Evolutionary conservation across 805 yeast species (phyloP), one percentile per base, ranked within the genome.

Genomic region (Hanseniaspora vineae): DNA sequence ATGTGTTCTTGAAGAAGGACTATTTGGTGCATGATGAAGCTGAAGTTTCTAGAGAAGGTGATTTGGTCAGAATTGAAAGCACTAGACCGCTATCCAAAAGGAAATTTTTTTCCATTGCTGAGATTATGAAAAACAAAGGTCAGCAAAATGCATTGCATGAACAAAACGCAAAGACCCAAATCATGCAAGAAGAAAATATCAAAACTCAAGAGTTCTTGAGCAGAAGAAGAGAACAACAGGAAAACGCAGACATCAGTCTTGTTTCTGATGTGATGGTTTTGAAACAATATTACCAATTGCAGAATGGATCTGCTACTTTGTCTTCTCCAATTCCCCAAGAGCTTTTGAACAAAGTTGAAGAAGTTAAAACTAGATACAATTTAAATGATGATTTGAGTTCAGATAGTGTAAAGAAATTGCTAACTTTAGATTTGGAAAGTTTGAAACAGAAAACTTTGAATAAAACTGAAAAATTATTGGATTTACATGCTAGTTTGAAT

Each of bases 11-110:
- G 58, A 77, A 88, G 69, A 84, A 83, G 58, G 94, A 86, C 59
- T 88, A 77, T 64, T 68, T 90, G 50, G 97, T 88, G 15, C 98
- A 90, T 64, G 98, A 90, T 64, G 96, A 90, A 68, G 87, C 85
- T 31, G 81, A 85, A 59, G 73, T 87, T 46, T 85, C 96, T 56
- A 81, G 88, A 61, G 96, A 88, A 63, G 98, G 98, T 42, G 98
- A 90, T 68, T 71, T 90, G 52, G 97, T 92, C 14, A 78, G 97
- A 65, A 86, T 90, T 49, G 95, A 90, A 65, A 77, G 86, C 35
- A 82, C 88, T 35, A 81, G 96, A 53, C 95, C 95, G 40, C 66
- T 88, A 40, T 81, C 95, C 15, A 76, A 89, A 15, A 72, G 81
- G 50, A 90, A 90, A 66, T 77, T 75, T 51, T 90, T 90, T 69